phyloP scores from a whole-genome alignment of 2,329 filamentous ascomycete species.

The Pochonia chlamydosporia region DNA sequence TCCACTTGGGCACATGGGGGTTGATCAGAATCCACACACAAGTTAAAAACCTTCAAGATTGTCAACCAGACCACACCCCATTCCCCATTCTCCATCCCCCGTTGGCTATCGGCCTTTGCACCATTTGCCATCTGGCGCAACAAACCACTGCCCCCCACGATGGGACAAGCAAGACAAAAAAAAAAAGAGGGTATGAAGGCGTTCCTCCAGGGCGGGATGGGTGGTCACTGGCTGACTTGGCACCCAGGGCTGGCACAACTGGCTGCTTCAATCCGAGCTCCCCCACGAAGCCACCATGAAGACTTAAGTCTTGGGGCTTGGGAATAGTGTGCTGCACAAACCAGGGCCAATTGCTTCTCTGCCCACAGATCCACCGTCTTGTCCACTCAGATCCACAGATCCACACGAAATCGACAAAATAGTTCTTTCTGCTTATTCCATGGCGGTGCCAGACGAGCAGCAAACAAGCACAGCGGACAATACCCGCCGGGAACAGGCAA shows the following conservation, averaged over 20 bases:
- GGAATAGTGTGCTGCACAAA: background rate
- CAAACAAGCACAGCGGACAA: too few species aligned
- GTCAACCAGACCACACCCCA: too few species aligned
- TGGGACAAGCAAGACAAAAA: too few species aligned
- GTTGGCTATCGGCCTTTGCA: background rate
- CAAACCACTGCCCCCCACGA: conserved; percentile 7
- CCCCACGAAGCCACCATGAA: conserved; percentile 4
- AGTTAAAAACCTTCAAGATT: background rate
- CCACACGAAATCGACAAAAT: background rate
- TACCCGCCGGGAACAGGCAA: too few species aligned
- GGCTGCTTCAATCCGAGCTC: background rate
- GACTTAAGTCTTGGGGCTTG: background rate
- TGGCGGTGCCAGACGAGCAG: too few species aligned
- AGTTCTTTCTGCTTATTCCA: too few species aligned
- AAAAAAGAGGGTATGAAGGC: background rate
- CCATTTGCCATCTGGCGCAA: background rate
- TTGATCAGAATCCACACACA: background rate
- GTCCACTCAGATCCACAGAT: background rate
- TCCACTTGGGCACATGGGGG: too few species aligned
- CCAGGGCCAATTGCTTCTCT: conserved; percentile 2
- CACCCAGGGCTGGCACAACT: background rate
- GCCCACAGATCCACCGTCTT: conserved; percentile 4
- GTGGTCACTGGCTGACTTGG: background rate
- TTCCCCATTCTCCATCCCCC: background rate
- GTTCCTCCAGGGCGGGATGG: background rate